These are phyloP conservation scores for Trichoderma sp. DNA, from an alignment of 2,329 filamentous ascomycete species.

Conservation along the genomic window DNA sequence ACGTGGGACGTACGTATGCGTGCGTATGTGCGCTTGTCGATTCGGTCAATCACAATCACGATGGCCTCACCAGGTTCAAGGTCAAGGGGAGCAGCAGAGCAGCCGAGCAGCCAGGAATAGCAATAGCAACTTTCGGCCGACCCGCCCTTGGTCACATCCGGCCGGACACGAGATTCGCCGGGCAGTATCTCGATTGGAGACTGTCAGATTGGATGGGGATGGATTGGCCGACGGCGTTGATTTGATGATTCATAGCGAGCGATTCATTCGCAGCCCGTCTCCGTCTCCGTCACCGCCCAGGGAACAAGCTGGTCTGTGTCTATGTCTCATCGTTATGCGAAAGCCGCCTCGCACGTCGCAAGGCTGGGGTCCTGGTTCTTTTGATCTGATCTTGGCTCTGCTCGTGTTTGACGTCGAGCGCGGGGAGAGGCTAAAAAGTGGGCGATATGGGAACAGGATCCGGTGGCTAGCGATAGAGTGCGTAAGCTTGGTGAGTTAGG, in stretches of 20 bases:
- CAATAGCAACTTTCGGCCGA: background rate
- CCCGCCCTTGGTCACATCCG: constrained; percentile 3
- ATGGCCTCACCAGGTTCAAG: background rate
- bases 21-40: background rate
- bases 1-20: background rate
- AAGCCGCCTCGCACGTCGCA: constrained; percentile 8
- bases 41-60: background rate
- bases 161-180: background rate
- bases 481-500: background rate
- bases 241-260: background rate
- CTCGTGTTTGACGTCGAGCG: background rate
- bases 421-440: constrained; percentile 20
- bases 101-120: background rate
- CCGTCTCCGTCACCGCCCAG: background rate
- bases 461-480: background rate
- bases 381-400: background rate
- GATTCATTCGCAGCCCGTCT: background rate
- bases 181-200: background rate
- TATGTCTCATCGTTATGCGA: constrained; percentile 12
- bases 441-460: constrained; percentile 2
- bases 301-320: background rate
- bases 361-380: constrained; percentile 11
- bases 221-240: background rate
- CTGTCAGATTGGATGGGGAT: background rate
- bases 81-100: background rate